phyloP scores from a whole-genome alignment of 176 grass and related monocot genomes.

The Microstegium vimineum region DNA sequence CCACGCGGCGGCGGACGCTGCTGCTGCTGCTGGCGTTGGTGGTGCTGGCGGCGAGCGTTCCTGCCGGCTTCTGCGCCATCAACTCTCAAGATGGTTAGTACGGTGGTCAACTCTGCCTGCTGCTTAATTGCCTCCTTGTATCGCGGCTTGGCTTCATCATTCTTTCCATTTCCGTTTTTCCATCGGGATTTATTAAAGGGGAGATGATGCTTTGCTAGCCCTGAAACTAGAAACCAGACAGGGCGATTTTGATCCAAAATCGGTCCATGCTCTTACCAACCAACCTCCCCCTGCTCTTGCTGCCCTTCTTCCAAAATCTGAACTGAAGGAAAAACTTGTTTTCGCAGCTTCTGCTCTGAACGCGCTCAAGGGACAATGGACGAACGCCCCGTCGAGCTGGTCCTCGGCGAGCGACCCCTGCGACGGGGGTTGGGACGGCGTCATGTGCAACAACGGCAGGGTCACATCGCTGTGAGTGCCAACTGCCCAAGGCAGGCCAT shows the following conservation, averaged over 20 bases:
- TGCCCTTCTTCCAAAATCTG: not conserved
- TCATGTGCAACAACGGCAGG: constrained; percentile 36
- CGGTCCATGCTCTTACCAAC: not conserved
- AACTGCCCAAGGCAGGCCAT: not conserved
- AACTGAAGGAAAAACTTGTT: not conserved
- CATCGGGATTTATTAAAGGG: not conserved
- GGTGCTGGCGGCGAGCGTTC: constrained; percentile 1
- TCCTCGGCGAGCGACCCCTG: constrained; percentile 39
- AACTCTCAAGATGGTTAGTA: constrained; percentile 39
- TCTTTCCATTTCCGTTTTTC: not conserved
- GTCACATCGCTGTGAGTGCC: constrained; percentile 38
- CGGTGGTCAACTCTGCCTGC: not conserved
- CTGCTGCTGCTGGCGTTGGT: not conserved
- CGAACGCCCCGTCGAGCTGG: constrained; percentile 38
- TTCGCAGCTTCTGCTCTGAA: constrained; percentile 16
- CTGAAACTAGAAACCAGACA: not conserved
- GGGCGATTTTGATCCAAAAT: not conserved
- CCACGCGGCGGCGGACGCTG: constrained; percentile 8
- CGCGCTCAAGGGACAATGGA: constrained; percentile 21
- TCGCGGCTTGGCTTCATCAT: no score
- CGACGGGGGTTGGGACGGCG: constrained; percentile 32
- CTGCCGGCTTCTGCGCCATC: constrained; percentile 5
- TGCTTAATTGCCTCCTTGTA: not conserved
- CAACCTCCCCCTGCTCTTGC: not conserved
- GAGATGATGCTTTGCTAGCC: not conserved